Evolutionary conservation across 495 filamentous ascomycete species (phyloP), one percentile per base, ranked within the genome.

Genomic region (Aspergillus steynii): DNA sequence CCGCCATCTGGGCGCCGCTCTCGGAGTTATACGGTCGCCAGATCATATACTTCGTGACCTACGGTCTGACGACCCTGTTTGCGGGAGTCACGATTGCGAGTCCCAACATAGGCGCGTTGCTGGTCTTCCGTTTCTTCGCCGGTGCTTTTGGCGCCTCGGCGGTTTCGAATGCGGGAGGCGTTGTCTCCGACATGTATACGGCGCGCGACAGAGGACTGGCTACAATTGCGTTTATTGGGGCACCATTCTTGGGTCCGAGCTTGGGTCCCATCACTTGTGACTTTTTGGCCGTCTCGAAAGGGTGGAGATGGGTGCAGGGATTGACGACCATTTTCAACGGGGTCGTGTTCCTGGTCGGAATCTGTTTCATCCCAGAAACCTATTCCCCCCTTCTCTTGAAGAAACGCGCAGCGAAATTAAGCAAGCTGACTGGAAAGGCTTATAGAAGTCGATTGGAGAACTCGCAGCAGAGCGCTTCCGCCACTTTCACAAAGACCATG

Each of bases 21-120:
- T 90, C 86, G 8, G 91, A 95, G 68, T 72, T 95, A 29, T 85
- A 82, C 61, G 91, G 91, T 42, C 83, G 91, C 25, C 64, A 71
- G 26, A 9, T 56, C 20, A 49, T 66, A 50, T 66, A 53, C 65
- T 76, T 86, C 65, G 3, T 25, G 25, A 50, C 48, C 2, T 50
- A 50, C 15, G 48, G 48, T 1, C 12, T 50, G 8, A 58, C 82
- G 53, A 85, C 82, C 4, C 78, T 85, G 57, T 68, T 77, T 42
- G 75, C 72, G 10, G 73, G 86, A 48, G 78, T 83, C n/a, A 75
- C 80, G 1, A 29, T 50, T 29, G 48, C 48, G 25, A 29, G 25
- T 25, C 48, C 20, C 25, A 50, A 50, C 20, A 50, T 50, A 10
- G 25, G 27, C 15, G 27, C 48, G 48, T 50, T 50, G 48, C n/a